Evolutionary conservation across 768 basidiomycete genomes (phyloP).

Genomic region (Austroboletus eburneus): DNA sequence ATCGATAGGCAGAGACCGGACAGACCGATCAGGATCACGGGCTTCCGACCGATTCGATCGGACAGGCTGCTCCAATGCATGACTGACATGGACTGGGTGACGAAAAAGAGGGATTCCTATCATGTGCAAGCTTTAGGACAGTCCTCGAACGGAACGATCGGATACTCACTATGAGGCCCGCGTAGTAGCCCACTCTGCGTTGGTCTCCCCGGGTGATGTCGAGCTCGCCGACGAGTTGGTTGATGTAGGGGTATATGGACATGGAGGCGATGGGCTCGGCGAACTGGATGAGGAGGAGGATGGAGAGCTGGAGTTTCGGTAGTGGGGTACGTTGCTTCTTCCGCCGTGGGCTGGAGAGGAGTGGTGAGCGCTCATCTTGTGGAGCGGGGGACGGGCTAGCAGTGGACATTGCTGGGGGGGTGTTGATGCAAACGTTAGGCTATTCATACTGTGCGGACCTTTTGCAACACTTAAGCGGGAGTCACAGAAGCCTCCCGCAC

Average conservation of each 20-base stretch:
- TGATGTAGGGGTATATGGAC: constrained; percentile 48
- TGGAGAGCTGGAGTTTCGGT: constrained; percentile 36
- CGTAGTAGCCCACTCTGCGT: constrained; percentile 53
- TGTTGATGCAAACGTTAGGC: no score
- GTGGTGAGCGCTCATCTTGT: constrained; percentile 13
- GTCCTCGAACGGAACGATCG: neutral
- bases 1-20: constrained; percentile 61
- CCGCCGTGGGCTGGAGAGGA: neutral
- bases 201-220: constrained; percentile 24
- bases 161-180: constrained; percentile 56
- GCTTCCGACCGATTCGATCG: constrained; percentile 68
- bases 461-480: neutral
- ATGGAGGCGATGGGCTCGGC: constrained; percentile 35
- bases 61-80: constrained; percentile 72
- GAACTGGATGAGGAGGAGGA: constrained; percentile 33
- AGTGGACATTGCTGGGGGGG: neutral
- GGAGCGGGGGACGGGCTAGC: neutral
- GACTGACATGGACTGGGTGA: constrained; percentile 67
- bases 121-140: neutral
- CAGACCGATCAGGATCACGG: constrained; percentile 63
- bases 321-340: constrained; percentile 27
- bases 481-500: neutral
- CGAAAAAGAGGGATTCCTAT: constrained; percentile 73
- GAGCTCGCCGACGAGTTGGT: constrained; percentile 35
- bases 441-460: neutral